Evolutionary conservation across 306 rosid genomes (phyloP), one percentile per base, ranked within the genome.

Genomic region (Quercus alba): DNA sequence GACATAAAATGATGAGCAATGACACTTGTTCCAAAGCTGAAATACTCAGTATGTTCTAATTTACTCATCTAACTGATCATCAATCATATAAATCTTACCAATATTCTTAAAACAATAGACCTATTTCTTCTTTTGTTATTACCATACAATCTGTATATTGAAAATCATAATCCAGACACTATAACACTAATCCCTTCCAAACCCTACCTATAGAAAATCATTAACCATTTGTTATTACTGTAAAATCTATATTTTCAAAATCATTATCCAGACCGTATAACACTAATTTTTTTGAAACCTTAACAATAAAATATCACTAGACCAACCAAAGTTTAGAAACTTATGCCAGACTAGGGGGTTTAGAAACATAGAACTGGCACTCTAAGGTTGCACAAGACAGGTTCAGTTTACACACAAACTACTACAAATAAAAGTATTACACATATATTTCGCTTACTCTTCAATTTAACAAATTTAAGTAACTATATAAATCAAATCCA

Each of bases 41-140:
- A 59, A 59, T 0, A 49, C 54, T 49, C 17, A 0, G 54, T 10
- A 49, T 49, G 54, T 12, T 49, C 54, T 49, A 49, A 14, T 59
- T 59, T 5, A 21, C 66, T 23, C 66, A 21, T 59, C 31, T 23
- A 59, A 23, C 31, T 21, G 17, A 59, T 11, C 66, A 59, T 59
- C 28, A 57, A 57, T 20, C 1, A 59, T 11, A 59, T 26, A 59
- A 59, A 59, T 59, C 66, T 59, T 23, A 59, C 4, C 23, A 49
- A 49, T 49, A 59, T 23, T 21, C 33, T 61, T 33, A 18, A 33
- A 56, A 70, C 57, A 77, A 64, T 19, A 72, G 33, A 86, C 72
- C 70, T 66, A 75, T 17, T 41, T 41, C 46, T 20, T 56, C 63
- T 73, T 51, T 21, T 49, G 11, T 52, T 26, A 28, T 33, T 62